A percentile compares a stretch with the other conserved stretches of the same genome.
Evolutionary conservation across 495 filamentous ascomycete species (phyloP).

Genomic region (Podospora pseudocomata): DNA sequence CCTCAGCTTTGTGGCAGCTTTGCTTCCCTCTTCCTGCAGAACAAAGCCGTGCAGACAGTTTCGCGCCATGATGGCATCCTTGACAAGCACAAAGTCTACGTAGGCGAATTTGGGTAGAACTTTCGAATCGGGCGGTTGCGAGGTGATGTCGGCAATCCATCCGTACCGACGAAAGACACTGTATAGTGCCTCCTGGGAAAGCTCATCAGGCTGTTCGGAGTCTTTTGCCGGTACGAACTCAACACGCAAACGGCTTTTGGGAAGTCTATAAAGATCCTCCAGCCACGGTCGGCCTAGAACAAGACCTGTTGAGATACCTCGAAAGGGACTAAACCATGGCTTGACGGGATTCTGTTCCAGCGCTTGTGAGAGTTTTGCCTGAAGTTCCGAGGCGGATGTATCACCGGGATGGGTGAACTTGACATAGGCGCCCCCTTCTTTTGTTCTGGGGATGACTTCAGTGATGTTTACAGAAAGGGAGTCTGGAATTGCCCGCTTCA

Average conservation of each 20-base stretch:
- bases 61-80: constrained; percentile 77
- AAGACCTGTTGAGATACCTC: constrained; percentile 60
- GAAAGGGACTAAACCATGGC: constrained; percentile 86
- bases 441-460: constrained; percentile 74
- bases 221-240: constrained; percentile 75
- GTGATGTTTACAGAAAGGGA: constrained; percentile 63
- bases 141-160: constrained; percentile 74
- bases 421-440: constrained; percentile 91
- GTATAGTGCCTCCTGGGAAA: constrained; percentile 86
- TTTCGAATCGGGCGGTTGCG: constrained; percentile 80
- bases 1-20: constrained; percentile 66
- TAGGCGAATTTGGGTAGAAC: constrained; percentile 72
- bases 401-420: constrained; percentile 67
- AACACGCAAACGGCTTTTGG: constrained; percentile 67
- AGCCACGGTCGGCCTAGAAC: constrained; percentile 90
- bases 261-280: constrained; percentile 84
- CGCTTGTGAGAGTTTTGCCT: constrained; percentile 42
- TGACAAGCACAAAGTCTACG: constrained; percentile 66
- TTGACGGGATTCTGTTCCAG: constrained; percentile 68
- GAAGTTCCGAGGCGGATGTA: constrained; percentile 56
- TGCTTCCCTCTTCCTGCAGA: constrained; percentile 68
- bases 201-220: constrained; percentile 51
- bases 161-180: constrained; percentile 86
- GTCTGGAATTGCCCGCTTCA: constrained; percentile 58
- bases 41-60: constrained; percentile 90